A percentile compares a stretch with the other conserved stretches of the same genome.
These are phyloP conservation scores for Dendrothele bispora DNA, from an alignment of 768 basidiomycete genomes.

Conservation along the genomic window DNA sequence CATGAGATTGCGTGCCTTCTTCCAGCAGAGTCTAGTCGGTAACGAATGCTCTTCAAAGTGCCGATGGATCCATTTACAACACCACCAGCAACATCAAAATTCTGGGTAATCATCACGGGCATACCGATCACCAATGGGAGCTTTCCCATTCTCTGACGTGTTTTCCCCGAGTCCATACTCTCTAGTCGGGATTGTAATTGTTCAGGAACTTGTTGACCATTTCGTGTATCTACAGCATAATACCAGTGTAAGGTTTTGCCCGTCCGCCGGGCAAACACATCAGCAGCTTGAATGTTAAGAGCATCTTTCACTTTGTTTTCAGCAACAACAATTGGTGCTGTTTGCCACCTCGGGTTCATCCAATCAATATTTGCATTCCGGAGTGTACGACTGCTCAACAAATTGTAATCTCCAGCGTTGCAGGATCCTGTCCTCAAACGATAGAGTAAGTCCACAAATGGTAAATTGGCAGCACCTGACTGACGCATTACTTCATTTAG, in stretches of 20 bases:
- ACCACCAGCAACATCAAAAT: constrained; percentile 23
- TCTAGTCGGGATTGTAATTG: background rate
- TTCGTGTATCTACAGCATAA: constrained; percentile 12
- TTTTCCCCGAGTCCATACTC: constrained; percentile 11
- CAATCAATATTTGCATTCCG: background rate
- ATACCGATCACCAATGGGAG: constrained; percentile 28
- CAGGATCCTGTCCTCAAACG: background rate
- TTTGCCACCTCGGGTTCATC: constrained; percentile 6
- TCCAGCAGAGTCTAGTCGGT: constrained; percentile 12
- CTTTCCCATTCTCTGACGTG: constrained; percentile 13
- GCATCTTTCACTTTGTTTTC: constrained; percentile 22
- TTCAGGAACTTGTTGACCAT: background rate
- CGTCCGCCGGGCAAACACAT: constrained; percentile 8
- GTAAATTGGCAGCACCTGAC: background rate
- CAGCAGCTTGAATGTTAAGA: constrained; percentile 16
- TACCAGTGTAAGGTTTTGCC: constrained; percentile 9
- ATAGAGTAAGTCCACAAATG: constrained; percentile 1
- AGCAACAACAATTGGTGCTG: constrained; percentile 19
- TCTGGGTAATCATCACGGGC: constrained; percentile 24
- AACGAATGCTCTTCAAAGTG: constrained; percentile 9
- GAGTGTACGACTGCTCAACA: background rate
- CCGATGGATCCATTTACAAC: constrained; percentile 25
- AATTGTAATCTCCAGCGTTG: background rate
- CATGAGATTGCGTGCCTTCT: constrained; percentile 11
- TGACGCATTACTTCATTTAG: constrained; percentile 7